These are phyloP conservation scores for Diospyros kaki DNA, from an alignment of 148 eudicot species.

Conservation along the genomic window DNA sequence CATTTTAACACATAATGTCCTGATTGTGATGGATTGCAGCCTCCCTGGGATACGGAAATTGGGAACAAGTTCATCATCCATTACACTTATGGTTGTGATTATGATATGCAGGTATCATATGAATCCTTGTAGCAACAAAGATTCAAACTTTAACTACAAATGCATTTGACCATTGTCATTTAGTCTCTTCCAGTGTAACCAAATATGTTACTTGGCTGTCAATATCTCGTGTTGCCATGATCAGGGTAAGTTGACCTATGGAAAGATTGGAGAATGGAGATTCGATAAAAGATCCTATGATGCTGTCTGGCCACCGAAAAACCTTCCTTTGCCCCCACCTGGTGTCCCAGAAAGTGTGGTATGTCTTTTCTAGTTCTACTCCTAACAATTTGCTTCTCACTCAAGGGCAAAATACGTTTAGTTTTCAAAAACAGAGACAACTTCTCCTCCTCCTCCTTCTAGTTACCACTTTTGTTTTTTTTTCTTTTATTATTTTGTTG, in stretches of 20 bases:
- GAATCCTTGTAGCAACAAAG: not conserved
- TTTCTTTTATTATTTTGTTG: too few species aligned
- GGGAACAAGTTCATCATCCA: constrained; percentile 83
- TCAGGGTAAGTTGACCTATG: constrained; percentile 90
- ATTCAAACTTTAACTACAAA: not conserved
- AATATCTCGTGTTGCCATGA: not conserved
- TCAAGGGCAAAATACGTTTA: too few species aligned
- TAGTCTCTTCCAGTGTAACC: too few species aligned
- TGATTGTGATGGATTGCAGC: constrained; percentile 43
- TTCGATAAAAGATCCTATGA: constrained; percentile 92
- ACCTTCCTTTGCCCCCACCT: constrained; percentile 90
- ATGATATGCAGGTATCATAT: constrained; percentile 70
- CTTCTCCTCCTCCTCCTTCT: too few species aligned
- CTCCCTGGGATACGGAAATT: constrained; percentile 93
- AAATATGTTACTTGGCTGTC: not conserved
- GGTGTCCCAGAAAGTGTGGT: constrained; percentile 99
- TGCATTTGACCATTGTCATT: not conserved
- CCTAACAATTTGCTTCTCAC: too few species aligned
- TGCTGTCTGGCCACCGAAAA: constrained; percentile 65
- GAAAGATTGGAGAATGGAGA: constrained; percentile 97
- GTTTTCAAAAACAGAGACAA: too few species aligned
- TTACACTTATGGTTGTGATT: constrained; percentile 98
- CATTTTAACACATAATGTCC: constrained; percentile 8
- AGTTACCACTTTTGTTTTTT: too few species aligned
- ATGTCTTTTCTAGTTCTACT: constrained; percentile 23